Evolutionary conservation across 192 early-diverging fungal species (phyloP).

Genomic region (Gamsiella multidivaricata): DNA sequence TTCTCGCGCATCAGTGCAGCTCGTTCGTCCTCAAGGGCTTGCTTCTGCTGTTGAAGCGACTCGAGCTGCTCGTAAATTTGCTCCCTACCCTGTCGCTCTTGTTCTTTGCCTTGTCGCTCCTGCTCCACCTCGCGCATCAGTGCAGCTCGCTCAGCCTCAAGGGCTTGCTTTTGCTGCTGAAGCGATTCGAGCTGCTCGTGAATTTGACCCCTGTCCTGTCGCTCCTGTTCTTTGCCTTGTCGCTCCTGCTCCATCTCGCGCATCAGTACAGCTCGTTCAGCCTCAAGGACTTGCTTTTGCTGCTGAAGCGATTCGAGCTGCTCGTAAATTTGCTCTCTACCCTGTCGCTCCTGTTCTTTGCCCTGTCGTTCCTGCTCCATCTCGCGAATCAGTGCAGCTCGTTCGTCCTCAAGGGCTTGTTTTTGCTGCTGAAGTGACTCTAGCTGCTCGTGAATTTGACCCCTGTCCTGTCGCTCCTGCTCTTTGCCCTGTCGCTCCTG

Average conservation of each 20-base stretch:
- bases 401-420: conserved; percentile 1
- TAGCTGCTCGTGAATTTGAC: background rate
- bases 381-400: conserved; percentile 1
- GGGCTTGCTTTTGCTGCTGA: conserved; percentile 3
- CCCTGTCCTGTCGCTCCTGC: background rate
- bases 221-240: background rate
- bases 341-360: background rate
- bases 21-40: background rate
- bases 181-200: conserved; percentile 9
- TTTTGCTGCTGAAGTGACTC: conserved; percentile 9
- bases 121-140: conserved; percentile 1
- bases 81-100: background rate
- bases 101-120: background rate
- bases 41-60: conserved; percentile 4
- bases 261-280: background rate
- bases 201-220: background rate
- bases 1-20: conserved; percentile 1
- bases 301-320: conserved; percentile 16
- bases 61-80: background rate
- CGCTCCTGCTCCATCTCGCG: conserved; percentile 1
- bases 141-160: background rate
- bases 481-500: conserved; percentile 5
- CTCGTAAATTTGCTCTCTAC: background rate
- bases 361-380: background rate
- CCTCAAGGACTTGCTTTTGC: conserved; percentile 3